Base-by-base conservation (phyloP, 1,284 basidiomycete species). In the Moesziomyces parantarcticus region DNA sequence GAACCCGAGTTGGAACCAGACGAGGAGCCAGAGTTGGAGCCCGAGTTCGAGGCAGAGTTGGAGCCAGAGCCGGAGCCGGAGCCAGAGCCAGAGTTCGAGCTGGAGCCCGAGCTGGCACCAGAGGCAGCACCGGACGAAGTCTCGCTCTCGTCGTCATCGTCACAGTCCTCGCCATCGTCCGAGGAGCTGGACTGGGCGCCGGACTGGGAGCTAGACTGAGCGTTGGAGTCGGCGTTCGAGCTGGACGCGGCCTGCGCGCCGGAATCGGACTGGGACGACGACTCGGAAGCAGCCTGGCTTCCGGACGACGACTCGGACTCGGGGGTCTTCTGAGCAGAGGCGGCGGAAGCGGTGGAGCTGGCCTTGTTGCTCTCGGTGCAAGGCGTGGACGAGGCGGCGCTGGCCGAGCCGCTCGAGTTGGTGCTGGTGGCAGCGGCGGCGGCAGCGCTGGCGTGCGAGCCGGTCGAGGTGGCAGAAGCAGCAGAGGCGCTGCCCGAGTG, bases 141-240 rank as follows among this genome's bases (percentile, higher is more conserved):
- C 50, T 50, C 49, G 50, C 21, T 40, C 11, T 57, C 36, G 4
- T 51, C 45, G 44, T 51, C 49, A 22, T 65, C 62, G 22, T 54
- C 56, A 18, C 62, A 55, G 45, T 58, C 65, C 13, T 62, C 55
- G 22, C 39, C 47, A 10, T 47, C 48, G 8, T 40, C 50, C 8
- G 54, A 39, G 45, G 55, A 56, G 42, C 13, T 13, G 18, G 44
- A 36, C 43, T 41, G 49, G 9, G 52, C 20, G 36, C 13, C 14
- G 18, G 44, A 36, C 43, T 41, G 49, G 9, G 52, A 29, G 36
- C 42, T 32, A 22, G 53, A 42, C 10, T 41, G 14, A 6, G 34
- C 13, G 14, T 3, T 16, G 14, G 34, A 36, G 5, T 14, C 34
- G 14, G 34, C 34, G 34, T 36, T 18, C 10, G 34, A 36, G 34